Base-by-base conservation (phyloP, 2,329 filamentous ascomycete species). In the Aspergillus sp. region DNA sequence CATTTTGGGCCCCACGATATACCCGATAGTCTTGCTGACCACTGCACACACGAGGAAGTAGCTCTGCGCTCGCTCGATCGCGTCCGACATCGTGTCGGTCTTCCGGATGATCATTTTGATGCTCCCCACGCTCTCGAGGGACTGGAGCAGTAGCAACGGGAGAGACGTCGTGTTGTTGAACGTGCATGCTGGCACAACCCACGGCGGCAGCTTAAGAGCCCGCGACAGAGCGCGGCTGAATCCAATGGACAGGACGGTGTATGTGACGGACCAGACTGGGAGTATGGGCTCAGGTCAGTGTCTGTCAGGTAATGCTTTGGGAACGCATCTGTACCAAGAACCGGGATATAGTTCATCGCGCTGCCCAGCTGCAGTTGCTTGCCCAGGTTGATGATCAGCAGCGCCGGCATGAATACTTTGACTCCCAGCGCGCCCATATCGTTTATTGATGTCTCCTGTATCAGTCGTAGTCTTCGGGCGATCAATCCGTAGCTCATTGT, bases 21-120 rank as follows among this genome's bases (percentile, higher is more conserved):
- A 82, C 0, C 76, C 80, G 37, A 81, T 55, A 32, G 69, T 74
- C 45, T 76, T 79, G 26, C 68, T 70, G 7, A 81, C 63, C 34
- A 78, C 79, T 3, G 76, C 69, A 41, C 76, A 80, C 37, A 82
- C 69, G 3, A 82, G 57, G 46, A 82, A 80, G 51, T 79, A 82
- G 10, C 72, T 73, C 48, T 79, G 74, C 5, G 75, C 75, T 7
- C 77, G 63, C 33, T 72, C 66, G 8, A 80, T 60, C 0, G 72
- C 73, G 3, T 60, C 58, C 2, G 55, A 44, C 2, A 58, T 52
- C 2, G 61, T 51, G 42, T 70, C 61, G 52, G 66, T 45, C 43
- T 67, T 42, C 38, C 55, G 40, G 37, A 67, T 51, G 12, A 80
- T 60, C 2, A 62, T 51, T 15, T 64, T 52, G 5, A 81, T 57